Conservation (phyloP, 192 early-diverging fungal species). For the Backusella sp. region DNA sequence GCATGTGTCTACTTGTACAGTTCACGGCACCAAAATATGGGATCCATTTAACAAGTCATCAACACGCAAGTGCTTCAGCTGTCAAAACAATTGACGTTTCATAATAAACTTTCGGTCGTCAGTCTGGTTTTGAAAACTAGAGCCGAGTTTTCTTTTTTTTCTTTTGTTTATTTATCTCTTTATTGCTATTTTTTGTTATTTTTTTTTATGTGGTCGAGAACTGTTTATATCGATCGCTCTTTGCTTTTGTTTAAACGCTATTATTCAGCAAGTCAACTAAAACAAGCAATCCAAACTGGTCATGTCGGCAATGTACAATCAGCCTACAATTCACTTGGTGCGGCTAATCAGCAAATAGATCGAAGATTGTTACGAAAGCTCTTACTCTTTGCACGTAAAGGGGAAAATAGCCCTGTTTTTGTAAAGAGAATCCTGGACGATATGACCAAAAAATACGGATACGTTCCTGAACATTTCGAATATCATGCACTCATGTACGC, state of each 20-base stretch:
- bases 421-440: slow-evolving; percentile 10
- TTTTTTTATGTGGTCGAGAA: background rate
- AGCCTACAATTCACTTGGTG: background rate
- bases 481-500: slow-evolving; percentile 25
- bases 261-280: background rate
- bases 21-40: too few relatives aligned
- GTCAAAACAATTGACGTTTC: background rate
- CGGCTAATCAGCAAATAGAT: background rate
- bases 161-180: background rate
- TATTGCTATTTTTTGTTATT: background rate
- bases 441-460: slow-evolving; percentile 12
- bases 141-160: background rate
- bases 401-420: slow-evolving; percentile 17
- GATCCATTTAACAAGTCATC: too few relatives aligned
- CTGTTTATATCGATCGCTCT: background rate
- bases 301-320: background rate
- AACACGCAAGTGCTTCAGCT: background rate
- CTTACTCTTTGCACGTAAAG: background rate
- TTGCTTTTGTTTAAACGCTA: background rate
- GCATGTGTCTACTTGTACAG: too few relatives aligned
- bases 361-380: background rate
- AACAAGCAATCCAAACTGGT: background rate
- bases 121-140: background rate
- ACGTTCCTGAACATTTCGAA: slow-evolving; percentile 24
- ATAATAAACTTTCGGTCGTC: background rate